Evolutionary conservation across 2,329 filamentous ascomycete genomes (phyloP), one percentile per base, ranked within the genome.

Genomic region (Pyrenochaeta sp.): DNA sequence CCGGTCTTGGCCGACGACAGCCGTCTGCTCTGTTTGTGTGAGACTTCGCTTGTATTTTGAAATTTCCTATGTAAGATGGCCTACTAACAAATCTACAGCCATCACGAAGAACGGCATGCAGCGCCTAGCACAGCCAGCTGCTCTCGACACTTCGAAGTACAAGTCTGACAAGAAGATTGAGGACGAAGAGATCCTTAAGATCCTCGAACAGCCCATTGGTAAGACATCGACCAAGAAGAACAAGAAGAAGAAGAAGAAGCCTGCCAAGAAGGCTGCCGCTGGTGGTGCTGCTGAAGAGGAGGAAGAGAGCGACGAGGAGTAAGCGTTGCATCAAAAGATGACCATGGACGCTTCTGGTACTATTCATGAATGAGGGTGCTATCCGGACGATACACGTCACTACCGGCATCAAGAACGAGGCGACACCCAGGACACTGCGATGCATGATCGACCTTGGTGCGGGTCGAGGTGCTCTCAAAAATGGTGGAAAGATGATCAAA

Each of bases 131-230:
- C 89, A 86, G 27, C 90, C 95, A 34, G 88, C 91, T 61, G 78
- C 89, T 24, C 85, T 90, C 64, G 92, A 98, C 75, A 78, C 95
- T 61, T 86, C 85, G 76, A 93, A 93, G 83, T 88, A 90, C 85
- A 90, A 97, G 86, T 90, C 92, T 34, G 93, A 98, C 80, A 98
- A 98, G 88, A 97, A 97, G 87, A 97, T 99, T 74, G 90, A 89
- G 67, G 94, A 98, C 66, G 92, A 96, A 83, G 94, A 98, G 82
- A 86, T 99, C 67, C 88, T 98, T 71, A 92, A 95, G 85, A 94
- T 98, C 65, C 86, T 99, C 50, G 93, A 95, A 82, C 91, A 91
- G 79, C 94, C 94, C 32, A 81, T 97, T 71, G 82, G 84, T 60
- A 87, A 85, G 75, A 81, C 84, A 24, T 82, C 83, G 43, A 84